Evolutionary conservation across 441 rosid genomes (phyloP), one percentile per base, ranked within the genome.

Genomic region (Hura crepitans): DNA sequence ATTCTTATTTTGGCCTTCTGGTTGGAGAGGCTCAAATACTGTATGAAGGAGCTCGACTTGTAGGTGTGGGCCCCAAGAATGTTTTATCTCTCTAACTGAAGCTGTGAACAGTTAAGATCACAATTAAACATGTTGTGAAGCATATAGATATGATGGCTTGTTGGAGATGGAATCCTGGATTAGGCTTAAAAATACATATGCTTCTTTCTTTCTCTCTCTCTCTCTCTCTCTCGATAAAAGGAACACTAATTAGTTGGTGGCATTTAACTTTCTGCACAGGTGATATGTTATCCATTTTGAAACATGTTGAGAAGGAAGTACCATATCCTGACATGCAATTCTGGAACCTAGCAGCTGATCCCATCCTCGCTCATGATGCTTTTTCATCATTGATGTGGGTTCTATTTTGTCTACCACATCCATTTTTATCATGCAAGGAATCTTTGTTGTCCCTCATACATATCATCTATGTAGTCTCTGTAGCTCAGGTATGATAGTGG

Each of bases 311-410:
- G 62, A 76, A 65, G 62, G 88, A 82, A 74, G 78, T 73, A 25
- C 71, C 82, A 68, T 78, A 78, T 76, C 78, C 87, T 72, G 95
- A 84, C 72, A 72, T 69, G 67, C 89, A 85, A 71, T 89, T 96
- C 60, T 89, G 97, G 96, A 89, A 77, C 69, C 91, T 87, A 77
- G 89, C 92, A 71, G 82, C 94, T 74, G 96, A 87, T 79, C 97
- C 99, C 27, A 79, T 91, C 81, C 93, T 96, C 72, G 82, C 84
- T 50, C 93, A 78, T 80, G 99, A 96, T 81, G 92, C 98, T 65
- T 96, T 96, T 81, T 93, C 99, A 74, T 89, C 99, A 42, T 83
- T 96, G 82, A 93, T 93, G 95, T 96, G 98, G 98, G 81, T 86
- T 80, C 82, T 96, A 72, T 96, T 85, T 80, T 96, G 98, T 79